These are phyloP conservation scores for Dothideomycetes sp. DNA, from an alignment of 2,329 filamentous ascomycete species.

Conservation along the genomic window DNA sequence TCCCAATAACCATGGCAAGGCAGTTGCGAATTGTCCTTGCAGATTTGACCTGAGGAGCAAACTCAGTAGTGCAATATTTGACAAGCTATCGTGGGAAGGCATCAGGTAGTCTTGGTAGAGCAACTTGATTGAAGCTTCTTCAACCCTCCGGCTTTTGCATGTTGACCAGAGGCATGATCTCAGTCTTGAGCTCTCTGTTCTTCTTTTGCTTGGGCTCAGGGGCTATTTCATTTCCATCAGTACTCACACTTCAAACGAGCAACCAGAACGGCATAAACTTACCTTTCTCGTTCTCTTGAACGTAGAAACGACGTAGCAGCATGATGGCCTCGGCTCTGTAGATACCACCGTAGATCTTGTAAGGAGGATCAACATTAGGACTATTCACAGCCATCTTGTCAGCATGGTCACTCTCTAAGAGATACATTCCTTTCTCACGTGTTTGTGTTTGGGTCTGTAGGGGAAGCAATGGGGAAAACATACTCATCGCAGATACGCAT, in stretches of 20 bases:
- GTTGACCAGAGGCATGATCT: slow-evolving; percentile 38
- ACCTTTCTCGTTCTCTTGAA: slow-evolving; percentile 95
- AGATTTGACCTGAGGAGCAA: background rate
- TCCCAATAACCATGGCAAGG: too few species aligned
- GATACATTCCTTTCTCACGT: too few species aligned
- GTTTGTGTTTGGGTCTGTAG: background rate
- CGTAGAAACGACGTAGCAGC: slow-evolving; percentile 85
- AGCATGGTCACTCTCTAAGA: background rate
- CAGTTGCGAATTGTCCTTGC: too few species aligned
- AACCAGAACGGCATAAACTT: background rate
- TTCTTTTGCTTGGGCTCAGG: slow-evolving; percentile 57
- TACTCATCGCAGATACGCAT: slow-evolving; percentile 71
- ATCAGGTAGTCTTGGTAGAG: background rate
- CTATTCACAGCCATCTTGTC: slow-evolving; percentile 18
- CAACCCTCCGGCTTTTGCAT: slow-evolving; percentile 12
- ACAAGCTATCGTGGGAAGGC: background rate
- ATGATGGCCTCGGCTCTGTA: slow-evolving; percentile 89
- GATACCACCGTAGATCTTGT: slow-evolving; percentile 76
- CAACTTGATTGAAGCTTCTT: too few species aligned
- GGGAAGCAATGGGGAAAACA: slow-evolving; percentile 20
- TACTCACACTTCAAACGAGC: background rate
- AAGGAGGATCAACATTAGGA: slow-evolving; percentile 66
- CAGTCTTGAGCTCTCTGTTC: slow-evolving; percentile 53
- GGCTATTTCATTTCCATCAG: slow-evolving; percentile 31
- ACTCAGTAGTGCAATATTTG: too few species aligned